phyloP scores from a whole-genome alignment of 2,329 filamentous ascomycete species.

The Pseudogymnoascus sp. region DNA sequence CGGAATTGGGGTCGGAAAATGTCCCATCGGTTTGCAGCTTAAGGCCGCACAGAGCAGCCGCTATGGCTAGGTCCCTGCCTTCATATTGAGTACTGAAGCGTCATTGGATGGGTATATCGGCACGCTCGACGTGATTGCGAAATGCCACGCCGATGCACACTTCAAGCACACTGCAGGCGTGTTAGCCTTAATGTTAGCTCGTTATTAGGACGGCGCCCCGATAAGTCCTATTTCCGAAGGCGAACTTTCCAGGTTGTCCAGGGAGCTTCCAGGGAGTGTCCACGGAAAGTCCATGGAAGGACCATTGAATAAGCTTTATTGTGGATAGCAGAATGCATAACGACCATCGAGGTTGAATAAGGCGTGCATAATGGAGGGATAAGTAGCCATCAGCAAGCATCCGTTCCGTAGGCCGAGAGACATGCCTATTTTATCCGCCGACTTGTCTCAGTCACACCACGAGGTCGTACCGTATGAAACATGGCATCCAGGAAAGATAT shows the following conservation, averaged over 20 bases:
- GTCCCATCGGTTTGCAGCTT: not conserved
- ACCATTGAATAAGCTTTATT: not conserved
- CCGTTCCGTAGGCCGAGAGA: not conserved
- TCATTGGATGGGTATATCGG: conserved; percentile 4
- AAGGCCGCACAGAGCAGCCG: not conserved
- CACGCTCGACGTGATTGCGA: not conserved
- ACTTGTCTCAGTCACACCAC: not conserved
- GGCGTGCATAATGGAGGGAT: not conserved
- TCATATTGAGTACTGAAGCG: not conserved
- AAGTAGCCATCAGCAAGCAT: not conserved
- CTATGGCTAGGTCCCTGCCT: not conserved
- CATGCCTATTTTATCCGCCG: not conserved
- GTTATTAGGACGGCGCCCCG: not conserved
- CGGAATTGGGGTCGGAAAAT: not conserved
- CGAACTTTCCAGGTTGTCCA: not conserved
- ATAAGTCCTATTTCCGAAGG: conserved; percentile 7
- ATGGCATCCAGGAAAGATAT: not conserved
- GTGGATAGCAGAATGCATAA: not conserved
- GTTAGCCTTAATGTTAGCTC: not conserved
- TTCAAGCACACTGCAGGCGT: not conserved
- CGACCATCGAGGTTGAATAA: not conserved
- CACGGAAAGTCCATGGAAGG: not conserved
- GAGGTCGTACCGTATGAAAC: not conserved
- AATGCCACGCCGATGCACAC: conserved; percentile 1
- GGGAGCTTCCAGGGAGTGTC: not conserved